Conservation (phyloP, 176 grass and related monocot species). For the Eleusine coracana region DNA sequence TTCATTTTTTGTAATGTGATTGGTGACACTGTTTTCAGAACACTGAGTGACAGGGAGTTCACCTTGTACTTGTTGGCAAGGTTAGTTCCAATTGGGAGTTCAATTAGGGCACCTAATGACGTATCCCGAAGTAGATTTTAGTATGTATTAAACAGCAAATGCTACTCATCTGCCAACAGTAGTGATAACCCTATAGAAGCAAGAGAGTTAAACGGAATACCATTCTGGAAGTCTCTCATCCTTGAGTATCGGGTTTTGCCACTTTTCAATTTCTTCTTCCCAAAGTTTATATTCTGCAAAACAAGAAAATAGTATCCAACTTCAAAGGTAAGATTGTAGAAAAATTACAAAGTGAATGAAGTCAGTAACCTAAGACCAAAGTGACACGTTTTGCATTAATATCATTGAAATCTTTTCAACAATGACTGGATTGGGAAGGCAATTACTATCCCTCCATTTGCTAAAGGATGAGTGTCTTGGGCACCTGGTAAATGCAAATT, state of each 20-base stretch:
- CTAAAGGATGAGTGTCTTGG: neutral
- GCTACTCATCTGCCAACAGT: neutral
- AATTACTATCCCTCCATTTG: neutral
- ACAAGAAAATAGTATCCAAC: conserved; percentile 16
- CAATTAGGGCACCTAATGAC: neutral
- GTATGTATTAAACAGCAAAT: neutral
- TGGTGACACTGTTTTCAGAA: neutral
- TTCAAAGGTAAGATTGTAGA: conserved; percentile 27
- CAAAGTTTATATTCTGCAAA: conserved; percentile 81
- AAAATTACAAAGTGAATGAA: neutral
- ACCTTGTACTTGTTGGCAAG: neutral
- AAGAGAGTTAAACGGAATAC: conserved; percentile 43
- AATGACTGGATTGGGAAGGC: neutral
- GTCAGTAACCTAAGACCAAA: conserved; percentile 6
- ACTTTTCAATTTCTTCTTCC: conserved; percentile 99
- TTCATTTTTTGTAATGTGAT: neutral
- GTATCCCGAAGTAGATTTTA: neutral
- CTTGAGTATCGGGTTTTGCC: conserved; percentile 87
- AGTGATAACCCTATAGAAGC: conserved; percentile 9
- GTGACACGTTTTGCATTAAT: neutral
- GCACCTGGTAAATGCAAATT: no score
- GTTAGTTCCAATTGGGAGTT: neutral
- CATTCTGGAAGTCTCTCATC: conserved; percentile 92
- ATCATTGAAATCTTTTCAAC: neutral
- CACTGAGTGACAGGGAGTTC: neutral